Base-by-base conservation (phyloP, 805 yeast species). In the Myxozyma monticola region DNA sequence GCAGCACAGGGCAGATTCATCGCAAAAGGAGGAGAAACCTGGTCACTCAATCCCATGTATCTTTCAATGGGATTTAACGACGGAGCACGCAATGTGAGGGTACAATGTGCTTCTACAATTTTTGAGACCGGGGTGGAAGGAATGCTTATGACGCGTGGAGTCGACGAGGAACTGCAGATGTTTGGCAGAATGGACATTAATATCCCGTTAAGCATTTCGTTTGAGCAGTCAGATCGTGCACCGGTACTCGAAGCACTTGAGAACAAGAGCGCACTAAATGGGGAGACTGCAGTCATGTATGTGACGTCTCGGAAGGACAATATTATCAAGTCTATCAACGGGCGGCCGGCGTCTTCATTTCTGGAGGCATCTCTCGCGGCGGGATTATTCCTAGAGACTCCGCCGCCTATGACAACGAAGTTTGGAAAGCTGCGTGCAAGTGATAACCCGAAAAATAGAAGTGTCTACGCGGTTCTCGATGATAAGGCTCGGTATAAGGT, bases 301-400 rank as follows among this genome's bases (percentile, higher is more conserved):
- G 70, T 84, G 45, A 79, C 87, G 0, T 64, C 70, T 2, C 71
- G 72, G 48, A 71, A 74, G 4, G 84, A 82, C 8, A 84, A 84
- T 62, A 71, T 84, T 64, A 69, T 84, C 55, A 81, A 82, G 63
- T 59, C 73, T 5, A 74, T 84, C 51, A 76, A 84, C 60, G 66
- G 68, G 22, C 60, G 67, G 45, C 74, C 87, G 0, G 88, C 89
- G 0, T 76, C 88, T 0, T 71, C 73, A 29, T 78, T 65, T 52
- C 66, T 84, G 45, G 83, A 80, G 55, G 54, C 39, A 18, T 54
- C 58, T 8, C 52, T 54, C 7, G 49, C 52, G 4, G 59, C 59
- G 2, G 51, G 54, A 2, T 33, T 54, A 20, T 50, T 42, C n/a
- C 37, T 54, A 9, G 58, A 54, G 24, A 39, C 43, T 2, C 46